Conservation (phyloP, 2,329 filamentous ascomycete species). For the Aspergillus sojae region DNA sequence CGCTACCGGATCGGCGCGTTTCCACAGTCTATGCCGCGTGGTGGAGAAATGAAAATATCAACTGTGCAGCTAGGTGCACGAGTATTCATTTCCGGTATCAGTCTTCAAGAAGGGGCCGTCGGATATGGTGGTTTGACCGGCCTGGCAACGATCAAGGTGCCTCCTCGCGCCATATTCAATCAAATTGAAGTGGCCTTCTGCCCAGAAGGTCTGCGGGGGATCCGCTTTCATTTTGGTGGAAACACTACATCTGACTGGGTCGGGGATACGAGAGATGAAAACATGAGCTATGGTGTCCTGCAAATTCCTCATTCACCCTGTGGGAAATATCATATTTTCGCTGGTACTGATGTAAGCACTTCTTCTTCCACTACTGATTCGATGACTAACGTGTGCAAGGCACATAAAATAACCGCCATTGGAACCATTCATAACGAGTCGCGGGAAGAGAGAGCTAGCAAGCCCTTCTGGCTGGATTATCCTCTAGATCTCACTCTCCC, state of each 20-base stretch:
- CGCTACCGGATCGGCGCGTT: neutral
- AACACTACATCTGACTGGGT: conserved; percentile 10
- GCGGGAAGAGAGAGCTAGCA: neutral
- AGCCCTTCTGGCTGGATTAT: neutral
- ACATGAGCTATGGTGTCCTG: neutral
- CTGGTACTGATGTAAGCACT: neutral
- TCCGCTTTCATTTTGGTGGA: conserved; percentile 8
- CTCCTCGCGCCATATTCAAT: neutral
- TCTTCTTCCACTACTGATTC: neutral
- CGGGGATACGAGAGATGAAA: neutral
- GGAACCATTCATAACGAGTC: neutral
- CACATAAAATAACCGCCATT: neutral
- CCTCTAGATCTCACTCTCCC: neutral
- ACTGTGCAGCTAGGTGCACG: conserved; percentile 10
- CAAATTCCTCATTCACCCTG: neutral
- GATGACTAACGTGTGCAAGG: neutral
- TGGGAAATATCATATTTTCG: neutral
- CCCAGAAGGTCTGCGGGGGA: conserved; percentile 9
- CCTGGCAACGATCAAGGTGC: neutral
- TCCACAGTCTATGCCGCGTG: neutral
- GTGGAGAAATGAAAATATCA: conserved; percentile 10
- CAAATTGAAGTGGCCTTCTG: conserved; percentile 3
- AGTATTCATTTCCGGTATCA: conserved; percentile 11
- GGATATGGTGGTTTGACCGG: neutral
- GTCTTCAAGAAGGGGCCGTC: neutral